Evolutionary conservation across 1,284 basidiomycete genomes (phyloP).

Genomic region (Pyrrhoderma lamaoense): DNA sequence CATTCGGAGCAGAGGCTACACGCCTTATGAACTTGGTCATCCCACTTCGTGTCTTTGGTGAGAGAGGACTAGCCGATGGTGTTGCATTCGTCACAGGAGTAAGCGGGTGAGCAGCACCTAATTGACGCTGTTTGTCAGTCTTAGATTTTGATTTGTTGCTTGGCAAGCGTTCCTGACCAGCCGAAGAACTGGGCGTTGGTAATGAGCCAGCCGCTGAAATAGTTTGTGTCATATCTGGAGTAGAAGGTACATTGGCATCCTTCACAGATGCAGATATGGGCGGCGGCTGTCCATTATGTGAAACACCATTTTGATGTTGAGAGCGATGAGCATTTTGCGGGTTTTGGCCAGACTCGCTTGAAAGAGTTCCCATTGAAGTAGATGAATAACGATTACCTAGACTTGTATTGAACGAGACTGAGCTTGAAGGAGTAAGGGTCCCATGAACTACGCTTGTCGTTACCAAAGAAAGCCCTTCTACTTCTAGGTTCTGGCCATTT

Average conservation of each 20-base stretch:
- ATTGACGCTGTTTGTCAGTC: constrained; percentile 42
- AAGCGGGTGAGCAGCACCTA: constrained; percentile 43
- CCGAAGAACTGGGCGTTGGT: constrained; percentile 16
- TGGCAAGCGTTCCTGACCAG: constrained; percentile 9
- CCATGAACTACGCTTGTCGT: neutral
- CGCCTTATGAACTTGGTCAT: constrained; percentile 72
- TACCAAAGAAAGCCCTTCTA: constrained; percentile 4
- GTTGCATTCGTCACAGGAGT: constrained; percentile 18
- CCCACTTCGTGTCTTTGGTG: constrained; percentile 15
- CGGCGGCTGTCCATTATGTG: constrained; percentile 3
- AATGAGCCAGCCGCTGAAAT: constrained; percentile 5
- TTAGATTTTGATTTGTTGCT: constrained; percentile 21
- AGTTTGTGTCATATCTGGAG: constrained; percentile 1
- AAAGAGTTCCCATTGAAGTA: constrained; percentile 24
- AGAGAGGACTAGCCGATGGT: constrained; percentile 11
- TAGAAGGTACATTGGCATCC: constrained; percentile 1
- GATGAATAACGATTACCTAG: constrained; percentile 22
- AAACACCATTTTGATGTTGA: neutral
- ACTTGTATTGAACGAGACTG: constrained; percentile 15
- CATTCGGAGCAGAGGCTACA: constrained; percentile 94
- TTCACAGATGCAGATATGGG: neutral
- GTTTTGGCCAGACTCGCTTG: constrained; percentile 21
- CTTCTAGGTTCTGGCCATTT: neutral
- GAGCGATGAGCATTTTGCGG: neutral
- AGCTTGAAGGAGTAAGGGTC: constrained; percentile 15